Percentiles rank a stretch among this genome's conserved stretches.
Evolutionary conservation across 2,329 filamentous ascomycete species (phyloP).

Genomic region (Talaromyces piceae): DNA sequence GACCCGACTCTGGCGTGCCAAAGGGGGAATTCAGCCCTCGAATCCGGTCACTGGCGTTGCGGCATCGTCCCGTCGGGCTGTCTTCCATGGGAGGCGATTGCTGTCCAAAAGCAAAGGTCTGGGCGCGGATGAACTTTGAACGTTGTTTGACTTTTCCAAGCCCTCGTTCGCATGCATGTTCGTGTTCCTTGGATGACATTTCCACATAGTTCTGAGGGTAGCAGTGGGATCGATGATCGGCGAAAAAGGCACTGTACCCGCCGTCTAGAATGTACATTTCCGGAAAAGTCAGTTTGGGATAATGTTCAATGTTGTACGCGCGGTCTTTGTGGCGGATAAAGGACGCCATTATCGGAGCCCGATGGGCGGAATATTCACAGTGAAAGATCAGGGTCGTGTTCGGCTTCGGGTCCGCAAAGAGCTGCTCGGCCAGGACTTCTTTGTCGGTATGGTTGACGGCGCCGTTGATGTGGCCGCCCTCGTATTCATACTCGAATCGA

Average conservation of each 20-base stretch:
- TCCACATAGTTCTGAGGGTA: conserved; percentile 94
- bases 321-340: conserved; percentile 87
- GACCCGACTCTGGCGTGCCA: conserved; percentile 26
- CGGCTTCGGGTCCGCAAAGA: conserved; percentile 64
- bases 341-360: conserved; percentile 92
- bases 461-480: conserved; percentile 88
- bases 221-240: conserved; percentile 69
- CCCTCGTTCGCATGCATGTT: conserved; percentile 86
- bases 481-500: conserved; percentile 97
- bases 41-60: conserved; percentile 24
- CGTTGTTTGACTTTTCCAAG: conserved; percentile 87
- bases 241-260: conserved; percentile 90
- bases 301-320: conserved; percentile 72
- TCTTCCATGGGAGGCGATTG: conserved; percentile 54
- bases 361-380: conserved; percentile 96
- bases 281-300: conserved; percentile 85
- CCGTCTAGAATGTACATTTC: conserved; percentile 96
- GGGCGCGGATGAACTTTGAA: conserved; percentile 75
- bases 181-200: conserved; percentile 90
- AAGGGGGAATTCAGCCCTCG: conserved; percentile 30
- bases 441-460: conserved; percentile 98
- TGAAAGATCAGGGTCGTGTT: conserved; percentile 85
- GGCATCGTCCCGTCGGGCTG: conserved; percentile 50
- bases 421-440: conserved; percentile 68
- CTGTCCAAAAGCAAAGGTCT: conserved; percentile 92